Evolutionary conservation across 345 rosid species (phyloP).

Genomic region (Sonneratia caseolaris): DNA sequence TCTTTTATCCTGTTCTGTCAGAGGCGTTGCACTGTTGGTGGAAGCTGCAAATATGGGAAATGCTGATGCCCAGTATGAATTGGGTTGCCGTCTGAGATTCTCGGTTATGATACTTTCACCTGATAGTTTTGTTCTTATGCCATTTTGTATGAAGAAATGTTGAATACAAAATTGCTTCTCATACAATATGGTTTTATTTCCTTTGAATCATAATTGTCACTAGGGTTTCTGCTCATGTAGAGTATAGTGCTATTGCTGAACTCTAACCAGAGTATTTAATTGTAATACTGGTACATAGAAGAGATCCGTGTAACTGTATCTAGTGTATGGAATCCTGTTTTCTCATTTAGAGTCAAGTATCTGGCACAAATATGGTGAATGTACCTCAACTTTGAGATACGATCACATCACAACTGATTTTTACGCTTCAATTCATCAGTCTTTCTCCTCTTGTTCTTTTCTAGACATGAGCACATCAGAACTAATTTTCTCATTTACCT

Average conservation of each 20-base stretch:
- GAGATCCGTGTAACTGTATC: neutral
- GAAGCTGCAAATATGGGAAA: slow-evolving; percentile 97
- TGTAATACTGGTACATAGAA: neutral
- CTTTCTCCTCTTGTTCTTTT: neutral
- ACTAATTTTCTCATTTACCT: neutral
- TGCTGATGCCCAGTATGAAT: slow-evolving; percentile 77
- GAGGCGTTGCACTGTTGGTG: slow-evolving; percentile 88
- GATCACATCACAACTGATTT: neutral
- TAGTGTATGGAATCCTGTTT: neutral
- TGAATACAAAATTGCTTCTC: neutral
- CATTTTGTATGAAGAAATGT: neutral
- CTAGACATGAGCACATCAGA: neutral
- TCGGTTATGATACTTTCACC: slow-evolving; percentile 38
- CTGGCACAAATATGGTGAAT: neutral
- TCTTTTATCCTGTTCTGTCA: slow-evolving; percentile 9
- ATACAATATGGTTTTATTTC: neutral
- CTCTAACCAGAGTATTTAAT: neutral
- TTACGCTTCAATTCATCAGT: neutral
- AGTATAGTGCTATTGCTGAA: neutral
- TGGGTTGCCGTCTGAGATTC: slow-evolving; percentile 75
- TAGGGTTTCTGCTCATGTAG: neutral
- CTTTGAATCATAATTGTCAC: neutral
- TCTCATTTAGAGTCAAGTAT: neutral
- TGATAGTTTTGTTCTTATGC: neutral
- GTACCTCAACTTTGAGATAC: neutral